Evolutionary conservation across 1,284 basidiomycete species (phyloP).

Genomic region (Ceratobasidium sp.): DNA sequence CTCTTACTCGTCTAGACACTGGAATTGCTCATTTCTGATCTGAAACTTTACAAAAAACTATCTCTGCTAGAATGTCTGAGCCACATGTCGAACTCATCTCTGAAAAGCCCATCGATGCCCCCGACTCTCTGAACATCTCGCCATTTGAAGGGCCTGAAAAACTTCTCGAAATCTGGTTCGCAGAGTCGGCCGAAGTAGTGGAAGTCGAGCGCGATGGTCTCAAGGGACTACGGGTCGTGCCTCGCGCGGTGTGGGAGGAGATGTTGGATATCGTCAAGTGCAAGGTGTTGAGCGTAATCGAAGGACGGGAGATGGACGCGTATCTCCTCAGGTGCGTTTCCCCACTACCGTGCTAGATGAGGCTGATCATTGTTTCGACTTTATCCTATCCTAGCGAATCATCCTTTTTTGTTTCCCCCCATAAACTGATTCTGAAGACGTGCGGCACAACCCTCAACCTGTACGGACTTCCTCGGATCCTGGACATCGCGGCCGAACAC

Average conservation of each 20-base stretch:
- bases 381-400: slow-evolving; percentile 77
- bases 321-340: slow-evolving; percentile 88
- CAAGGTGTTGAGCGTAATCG: slow-evolving; percentile 90
- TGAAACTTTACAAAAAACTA: neutral
- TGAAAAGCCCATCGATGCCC: slow-evolving; percentile 24
- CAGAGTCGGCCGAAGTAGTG: slow-evolving; percentile 67
- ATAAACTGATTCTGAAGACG: slow-evolving; percentile 97
- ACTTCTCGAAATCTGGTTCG: slow-evolving; percentile 98
- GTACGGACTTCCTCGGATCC: slow-evolving; percentile 89
- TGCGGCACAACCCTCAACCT: slow-evolving; percentile 99
- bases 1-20: too few species aligned
- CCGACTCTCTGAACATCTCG: slow-evolving; percentile 46
- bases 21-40: neutral
- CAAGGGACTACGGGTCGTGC: slow-evolving; percentile 78
- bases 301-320: slow-evolving; percentile 90
- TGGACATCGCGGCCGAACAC: slow-evolving; percentile 84
- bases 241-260: slow-evolving; percentile 86
- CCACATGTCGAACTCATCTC: slow-evolving; percentile 30
- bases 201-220: slow-evolving; percentile 44
- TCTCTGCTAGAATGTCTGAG: slow-evolving; percentile 8
- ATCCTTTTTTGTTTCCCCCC: slow-evolving; percentile 94
- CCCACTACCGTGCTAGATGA: neutral
- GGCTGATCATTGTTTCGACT: slow-evolving; percentile 6
- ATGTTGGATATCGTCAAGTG: slow-evolving; percentile 98
- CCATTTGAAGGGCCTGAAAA: slow-evolving; percentile 94